A percentile compares a stretch with the other conserved stretches of the same genome.
These are phyloP conservation scores for Theobroma cacao DNA, from an alignment of 345 rosid species.

Conservation along the genomic window DNA sequence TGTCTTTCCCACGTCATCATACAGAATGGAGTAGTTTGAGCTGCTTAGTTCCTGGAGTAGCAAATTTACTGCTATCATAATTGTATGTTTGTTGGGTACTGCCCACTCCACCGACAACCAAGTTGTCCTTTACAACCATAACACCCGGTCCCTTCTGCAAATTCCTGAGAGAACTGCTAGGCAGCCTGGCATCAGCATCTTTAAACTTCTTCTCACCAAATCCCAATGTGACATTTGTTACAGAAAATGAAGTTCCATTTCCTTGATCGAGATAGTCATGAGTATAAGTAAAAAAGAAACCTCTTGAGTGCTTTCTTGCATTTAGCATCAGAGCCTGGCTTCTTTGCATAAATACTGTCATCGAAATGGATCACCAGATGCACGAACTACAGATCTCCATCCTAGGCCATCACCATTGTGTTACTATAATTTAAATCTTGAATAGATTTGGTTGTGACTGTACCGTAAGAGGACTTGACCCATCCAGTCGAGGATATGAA, in stretches of 20 bases:
- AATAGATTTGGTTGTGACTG: slow-evolving; percentile 41
- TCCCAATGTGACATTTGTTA: slow-evolving; percentile 49
- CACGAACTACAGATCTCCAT: slow-evolving; percentile 50
- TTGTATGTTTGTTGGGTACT: slow-evolving; percentile 59
- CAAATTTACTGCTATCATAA: slow-evolving; percentile 42
- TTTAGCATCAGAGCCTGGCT: slow-evolving; percentile 20
- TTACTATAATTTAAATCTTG: slow-evolving; percentile 59
- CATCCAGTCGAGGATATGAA: slow-evolving; percentile 51
- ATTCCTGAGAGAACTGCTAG: slow-evolving; percentile 37
- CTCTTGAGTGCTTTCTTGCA: slow-evolving; percentile 38
- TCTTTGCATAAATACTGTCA: slow-evolving; percentile 40
- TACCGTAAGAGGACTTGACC: slow-evolving; percentile 66
- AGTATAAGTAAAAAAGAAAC: slow-evolving; percentile 42
- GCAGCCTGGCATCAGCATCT: slow-evolving; percentile 17
- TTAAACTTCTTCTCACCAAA: slow-evolving; percentile 47
- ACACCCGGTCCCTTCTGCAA: slow-evolving; percentile 58
- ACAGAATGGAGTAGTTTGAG: slow-evolving; percentile 61
- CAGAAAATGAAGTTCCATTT: slow-evolving; percentile 26
- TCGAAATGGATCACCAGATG: slow-evolving; percentile 53
- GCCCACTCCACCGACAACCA: slow-evolving; percentile 51
- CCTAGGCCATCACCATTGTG: slow-evolving; percentile 50
- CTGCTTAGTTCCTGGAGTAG: slow-evolving; percentile 76
- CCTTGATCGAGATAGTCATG: slow-evolving; percentile 34
- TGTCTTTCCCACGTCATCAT: slow-evolving; percentile 37
- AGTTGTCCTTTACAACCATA: slow-evolving; percentile 50